These are phyloP conservation scores for Talaromyces trachyspermus DNA, from an alignment of 495 filamentous ascomycete species.

Conservation along the genomic window DNA sequence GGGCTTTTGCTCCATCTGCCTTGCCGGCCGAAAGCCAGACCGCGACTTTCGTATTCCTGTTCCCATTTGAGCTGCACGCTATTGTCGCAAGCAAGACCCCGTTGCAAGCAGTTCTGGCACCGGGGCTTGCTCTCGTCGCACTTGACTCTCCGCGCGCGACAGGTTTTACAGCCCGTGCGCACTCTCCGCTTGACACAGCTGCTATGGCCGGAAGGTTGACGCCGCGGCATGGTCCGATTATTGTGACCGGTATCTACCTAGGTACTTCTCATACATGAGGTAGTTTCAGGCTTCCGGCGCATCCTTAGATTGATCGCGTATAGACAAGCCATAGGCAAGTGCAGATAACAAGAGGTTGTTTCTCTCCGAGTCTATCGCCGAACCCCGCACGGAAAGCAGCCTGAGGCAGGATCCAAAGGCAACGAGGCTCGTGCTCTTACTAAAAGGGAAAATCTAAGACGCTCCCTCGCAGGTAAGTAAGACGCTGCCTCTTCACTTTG, in stretches of 20 bases:
- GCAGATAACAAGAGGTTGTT: no score
- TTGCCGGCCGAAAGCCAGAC: conserved; percentile 36
- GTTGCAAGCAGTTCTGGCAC: conserved; percentile 32
- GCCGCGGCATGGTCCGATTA: neutral
- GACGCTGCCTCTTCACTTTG: neutral
- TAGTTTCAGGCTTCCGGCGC: neutral
- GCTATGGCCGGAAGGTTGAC: neutral
- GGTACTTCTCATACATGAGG: neutral
- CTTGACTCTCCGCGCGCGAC: conserved; percentile 35
- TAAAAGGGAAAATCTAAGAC: neutral
- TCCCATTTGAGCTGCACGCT: conserved; percentile 39
- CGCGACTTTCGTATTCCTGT: conserved; percentile 37
- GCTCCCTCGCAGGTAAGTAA: neutral
- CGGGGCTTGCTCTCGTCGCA: conserved; percentile 38
- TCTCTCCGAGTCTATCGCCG: no score
- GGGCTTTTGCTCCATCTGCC: conserved; percentile 33
- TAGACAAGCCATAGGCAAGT: no score
- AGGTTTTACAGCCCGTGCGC: conserved; percentile 37
- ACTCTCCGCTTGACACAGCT: conserved; percentile 34
- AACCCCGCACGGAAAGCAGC: no score
- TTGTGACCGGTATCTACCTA: neutral
- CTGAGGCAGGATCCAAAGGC: neutral
- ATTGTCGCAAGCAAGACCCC: conserved; percentile 31
- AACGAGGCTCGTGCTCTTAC: neutral
- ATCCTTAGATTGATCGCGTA: no score